phyloP scores from a whole-genome alignment of 805 yeast species.

The Suhomyces faveliae region DNA sequence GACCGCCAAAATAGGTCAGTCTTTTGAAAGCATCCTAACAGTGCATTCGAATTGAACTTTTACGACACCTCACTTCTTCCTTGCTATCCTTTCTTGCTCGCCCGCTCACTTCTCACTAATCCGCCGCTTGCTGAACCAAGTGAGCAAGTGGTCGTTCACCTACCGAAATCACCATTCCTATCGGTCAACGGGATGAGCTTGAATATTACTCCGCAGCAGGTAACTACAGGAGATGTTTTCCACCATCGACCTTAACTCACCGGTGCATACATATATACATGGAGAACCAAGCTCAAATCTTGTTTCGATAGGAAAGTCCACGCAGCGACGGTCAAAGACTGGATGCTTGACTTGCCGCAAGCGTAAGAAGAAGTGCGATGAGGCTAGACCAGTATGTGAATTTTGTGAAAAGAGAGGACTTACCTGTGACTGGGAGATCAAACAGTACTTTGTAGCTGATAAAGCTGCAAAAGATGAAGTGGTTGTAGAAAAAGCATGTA shows the following conservation, averaged over 20 bases:
- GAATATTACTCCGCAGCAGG: not conserved
- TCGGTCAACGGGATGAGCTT: not conserved
- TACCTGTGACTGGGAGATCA: slow-evolving; percentile 12
- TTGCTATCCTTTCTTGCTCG: no score
- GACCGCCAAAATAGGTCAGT: no score
- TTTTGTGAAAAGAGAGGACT: slow-evolving; percentile 10
- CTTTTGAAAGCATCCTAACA: not conserved
- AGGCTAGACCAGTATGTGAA: slow-evolving; percentile 10
- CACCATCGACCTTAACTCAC: slow-evolving; percentile 1
- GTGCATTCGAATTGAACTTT: no score
- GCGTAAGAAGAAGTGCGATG: slow-evolving; percentile 16
- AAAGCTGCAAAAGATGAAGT: not conserved
- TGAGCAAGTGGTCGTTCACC: not conserved
- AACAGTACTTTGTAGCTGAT: slow-evolving; percentile 2
- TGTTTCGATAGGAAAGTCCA: not conserved
- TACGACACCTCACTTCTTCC: no score
- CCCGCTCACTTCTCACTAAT: no score
- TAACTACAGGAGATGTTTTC: not conserved
- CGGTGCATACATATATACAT: not conserved
- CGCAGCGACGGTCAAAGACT: slow-evolving; percentile 8
- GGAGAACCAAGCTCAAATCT: not conserved
- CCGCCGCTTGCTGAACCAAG: no score
- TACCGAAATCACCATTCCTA: not conserved
- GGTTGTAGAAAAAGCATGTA: not conserved
- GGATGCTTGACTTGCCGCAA: slow-evolving; percentile 14